Evolutionary conservation across 306 rosid species (phyloP).

Genomic region (Calophaca sinica): DNA sequence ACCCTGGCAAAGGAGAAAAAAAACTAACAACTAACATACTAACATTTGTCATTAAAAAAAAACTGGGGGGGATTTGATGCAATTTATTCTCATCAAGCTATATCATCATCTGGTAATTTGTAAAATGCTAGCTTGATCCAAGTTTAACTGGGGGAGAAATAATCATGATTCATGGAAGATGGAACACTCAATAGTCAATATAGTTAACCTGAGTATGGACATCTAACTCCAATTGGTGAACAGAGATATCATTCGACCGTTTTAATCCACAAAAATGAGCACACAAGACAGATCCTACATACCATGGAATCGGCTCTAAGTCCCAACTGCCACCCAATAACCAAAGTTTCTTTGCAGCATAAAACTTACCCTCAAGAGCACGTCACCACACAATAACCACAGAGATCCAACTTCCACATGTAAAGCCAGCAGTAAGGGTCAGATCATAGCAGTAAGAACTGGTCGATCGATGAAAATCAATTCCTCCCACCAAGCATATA

Average conservation of each 20-base stretch:
- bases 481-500: background rate
- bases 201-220: background rate
- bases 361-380: constrained; percentile 23
- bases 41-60: no score
- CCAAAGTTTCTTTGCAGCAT: background rate
- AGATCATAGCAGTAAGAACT: background rate
- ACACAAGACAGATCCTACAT: constrained; percentile 9
- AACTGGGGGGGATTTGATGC: no score
- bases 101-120: no score
- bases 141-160: background rate
- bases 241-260: background rate
- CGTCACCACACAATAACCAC: constrained; percentile 13
- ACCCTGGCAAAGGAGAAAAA: no score
- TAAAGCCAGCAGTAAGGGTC: background rate
- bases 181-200: constrained; percentile 14
- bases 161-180: no score
- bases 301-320: constrained; percentile 22
- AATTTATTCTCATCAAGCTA: constrained; percentile 11
- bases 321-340: constrained; percentile 25
- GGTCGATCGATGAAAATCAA: constrained; percentile 26
- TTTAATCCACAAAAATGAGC: constrained; percentile 17
- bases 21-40: no score
- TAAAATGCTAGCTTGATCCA: constrained; percentile 38
- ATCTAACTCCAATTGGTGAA: constrained; percentile 25
- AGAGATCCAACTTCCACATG: constrained; percentile 39